A percentile compares a stretch with the other conserved stretches of the same genome.
phyloP scores from a whole-genome alignment of 2,329 filamentous ascomycete species.

The Emergomyces pasteurianus region DNA sequence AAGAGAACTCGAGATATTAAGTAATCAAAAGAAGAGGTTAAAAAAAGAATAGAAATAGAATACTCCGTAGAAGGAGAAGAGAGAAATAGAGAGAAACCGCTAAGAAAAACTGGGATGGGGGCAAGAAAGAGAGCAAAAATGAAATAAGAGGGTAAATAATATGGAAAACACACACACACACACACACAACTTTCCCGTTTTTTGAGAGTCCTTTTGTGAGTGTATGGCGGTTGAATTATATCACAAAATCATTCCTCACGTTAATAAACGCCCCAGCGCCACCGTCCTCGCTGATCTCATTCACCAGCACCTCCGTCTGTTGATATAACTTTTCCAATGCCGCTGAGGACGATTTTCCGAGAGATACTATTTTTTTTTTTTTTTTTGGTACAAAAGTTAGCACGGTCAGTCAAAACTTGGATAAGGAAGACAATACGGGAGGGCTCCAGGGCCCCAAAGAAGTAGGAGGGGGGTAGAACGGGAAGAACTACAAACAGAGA shows the following conservation, averaged over 20 bases:
- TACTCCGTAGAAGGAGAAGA: neutral
- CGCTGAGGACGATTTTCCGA: constrained; percentile 79
- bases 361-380: constrained; percentile 50
- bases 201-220: no score
- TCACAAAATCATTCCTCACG: constrained; percentile 41
- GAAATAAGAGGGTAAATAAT: neutral
- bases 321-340: constrained; percentile 76
- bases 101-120: neutral
- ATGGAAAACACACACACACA: neutral
- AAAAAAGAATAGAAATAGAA: neutral
- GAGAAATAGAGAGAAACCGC: neutral
- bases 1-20: neutral
- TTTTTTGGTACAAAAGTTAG: constrained; percentile 11
- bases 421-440: no score
- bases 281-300: constrained; percentile 66
- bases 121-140: neutral
- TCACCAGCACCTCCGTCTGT: constrained; percentile 76
- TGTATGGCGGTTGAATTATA: constrained; percentile 12
- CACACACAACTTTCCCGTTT: no score
- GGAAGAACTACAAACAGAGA: neutral
- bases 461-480: neutral
- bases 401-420: constrained; percentile 5
- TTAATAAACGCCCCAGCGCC: constrained; percentile 76
- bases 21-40: neutral
- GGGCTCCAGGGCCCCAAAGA: no score